These are phyloP conservation scores for Tetrapisispora phaffii DNA, from an alignment of 805 yeast genomes.

Conservation along the genomic window DNA sequence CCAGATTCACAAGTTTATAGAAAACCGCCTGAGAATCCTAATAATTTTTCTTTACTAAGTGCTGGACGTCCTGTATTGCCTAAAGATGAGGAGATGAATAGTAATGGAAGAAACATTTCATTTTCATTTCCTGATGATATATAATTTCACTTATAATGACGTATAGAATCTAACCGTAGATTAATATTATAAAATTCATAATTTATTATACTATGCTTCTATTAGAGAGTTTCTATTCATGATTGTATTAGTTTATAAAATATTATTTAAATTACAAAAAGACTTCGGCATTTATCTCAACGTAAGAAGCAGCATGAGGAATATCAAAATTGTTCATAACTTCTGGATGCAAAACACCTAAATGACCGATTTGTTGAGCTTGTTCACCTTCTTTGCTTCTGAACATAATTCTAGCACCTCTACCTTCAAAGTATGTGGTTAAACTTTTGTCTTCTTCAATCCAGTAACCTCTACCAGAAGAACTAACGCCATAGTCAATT, in stretches of 20 bases:
- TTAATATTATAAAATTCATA: background rate
- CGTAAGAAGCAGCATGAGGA: constrained; percentile 85
- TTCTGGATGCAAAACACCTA: constrained; percentile 95
- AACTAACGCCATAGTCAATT: constrained; percentile 37
- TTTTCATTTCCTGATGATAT: constrained; percentile 27
- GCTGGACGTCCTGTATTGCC: constrained; percentile 25
- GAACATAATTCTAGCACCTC: constrained; percentile 84
- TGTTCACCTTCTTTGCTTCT: constrained; percentile 53
- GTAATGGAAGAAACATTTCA: constrained; percentile 10
- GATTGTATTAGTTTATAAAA: constrained; percentile 2
- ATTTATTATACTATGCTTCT: background rate
- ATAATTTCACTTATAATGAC: constrained; percentile 5
- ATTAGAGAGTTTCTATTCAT: background rate
- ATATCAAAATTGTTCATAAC: constrained; percentile 80
- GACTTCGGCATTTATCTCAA: constrained; percentile 82
- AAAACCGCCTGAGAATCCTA: constrained; percentile 7
- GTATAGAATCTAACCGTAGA: background rate
- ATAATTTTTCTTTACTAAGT: constrained; percentile 21
- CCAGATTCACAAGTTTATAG: constrained; percentile 1
- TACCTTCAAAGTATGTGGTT: constrained; percentile 86
- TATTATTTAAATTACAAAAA: constrained; percentile 44
- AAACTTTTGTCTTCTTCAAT: constrained; percentile 58
- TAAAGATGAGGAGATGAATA: constrained; percentile 23
- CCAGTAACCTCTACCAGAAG: constrained; percentile 73
- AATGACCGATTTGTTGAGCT: constrained; percentile 57